Conservation (phyloP, 2,329 filamentous ascomycete genomes). For the Colletotrichum karsti region DNA sequence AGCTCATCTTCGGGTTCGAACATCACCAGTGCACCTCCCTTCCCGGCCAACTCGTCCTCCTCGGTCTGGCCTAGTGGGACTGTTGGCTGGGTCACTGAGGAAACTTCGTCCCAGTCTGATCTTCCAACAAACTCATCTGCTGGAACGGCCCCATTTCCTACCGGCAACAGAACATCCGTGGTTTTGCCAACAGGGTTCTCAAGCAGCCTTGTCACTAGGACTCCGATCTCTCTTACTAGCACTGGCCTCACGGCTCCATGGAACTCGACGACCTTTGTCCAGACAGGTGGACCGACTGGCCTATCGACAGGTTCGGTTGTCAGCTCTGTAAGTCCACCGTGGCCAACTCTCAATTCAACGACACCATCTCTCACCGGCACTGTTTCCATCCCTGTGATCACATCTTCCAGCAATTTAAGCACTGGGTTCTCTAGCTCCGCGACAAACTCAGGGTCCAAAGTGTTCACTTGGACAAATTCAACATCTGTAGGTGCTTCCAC, state of each 20-base stretch:
- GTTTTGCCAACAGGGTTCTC: background rate
- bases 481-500: background rate
- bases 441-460: background rate
- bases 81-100: conserved; percentile 6
- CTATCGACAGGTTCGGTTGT: background rate
- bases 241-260: background rate
- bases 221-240: background rate
- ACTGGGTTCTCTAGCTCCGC: background rate
- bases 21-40: background rate
- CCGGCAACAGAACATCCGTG: background rate
- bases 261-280: background rate
- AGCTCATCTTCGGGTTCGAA: background rate
- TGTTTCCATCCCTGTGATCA: conserved; percentile 1
- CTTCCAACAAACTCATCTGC: background rate
- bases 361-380: conserved; percentile 1
- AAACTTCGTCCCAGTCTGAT: background rate
- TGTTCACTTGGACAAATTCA: conserved; percentile 3
- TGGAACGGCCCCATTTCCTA: background rate
- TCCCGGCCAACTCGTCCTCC: conserved; percentile 1
- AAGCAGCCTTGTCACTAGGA: background rate
- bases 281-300: background rate
- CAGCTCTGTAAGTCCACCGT: background rate
- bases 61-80: background rate
- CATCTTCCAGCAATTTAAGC: background rate
- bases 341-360: conserved; percentile 11